Evolutionary conservation across 306 rosid genomes (phyloP).

Genomic region (Cicer chorassanicum): DNA sequence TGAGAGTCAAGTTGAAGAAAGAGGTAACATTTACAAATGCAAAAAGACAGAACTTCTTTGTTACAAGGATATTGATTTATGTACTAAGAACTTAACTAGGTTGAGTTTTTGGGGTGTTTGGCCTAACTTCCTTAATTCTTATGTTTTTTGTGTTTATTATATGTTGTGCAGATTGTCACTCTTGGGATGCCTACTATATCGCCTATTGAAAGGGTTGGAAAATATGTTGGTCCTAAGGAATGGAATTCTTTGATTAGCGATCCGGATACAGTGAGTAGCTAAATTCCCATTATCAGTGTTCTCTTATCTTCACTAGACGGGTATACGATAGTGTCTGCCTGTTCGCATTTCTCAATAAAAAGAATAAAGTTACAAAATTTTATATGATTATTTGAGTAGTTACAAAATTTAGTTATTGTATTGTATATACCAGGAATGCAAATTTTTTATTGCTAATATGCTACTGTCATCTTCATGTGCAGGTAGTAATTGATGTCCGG

Average conservation of each 20-base stretch:
- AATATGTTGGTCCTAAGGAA: conserved; percentile 76
- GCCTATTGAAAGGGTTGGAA: conserved; percentile 82
- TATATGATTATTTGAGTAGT: no score
- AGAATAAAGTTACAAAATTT: no score
- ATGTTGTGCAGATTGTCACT: conserved; percentile 77
- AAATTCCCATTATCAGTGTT: conserved; percentile 22
- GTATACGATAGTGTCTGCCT: no score
- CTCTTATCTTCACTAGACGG: not conserved
- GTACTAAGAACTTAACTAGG: not conserved
- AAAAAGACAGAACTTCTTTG: conserved; percentile 18
- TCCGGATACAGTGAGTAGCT: conserved; percentile 72
- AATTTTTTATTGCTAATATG: conserved; percentile 22
- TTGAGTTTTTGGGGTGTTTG: conserved; percentile 13
- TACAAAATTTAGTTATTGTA: no score
- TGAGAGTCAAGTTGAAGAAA: conserved; percentile 94
- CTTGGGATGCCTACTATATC: conserved; percentile 87
- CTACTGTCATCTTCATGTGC: conserved; percentile 28
- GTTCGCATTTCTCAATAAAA: no score
- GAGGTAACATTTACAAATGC: conserved; percentile 59
- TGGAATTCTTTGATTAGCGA: conserved; percentile 86
- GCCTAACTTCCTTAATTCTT: conserved; percentile 23
- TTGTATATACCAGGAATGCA: conserved; percentile 31
- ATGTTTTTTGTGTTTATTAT: not conserved
- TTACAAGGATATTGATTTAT: conserved; percentile 13
- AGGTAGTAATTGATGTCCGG: conserved; percentile 95